Evolutionary conservation across 495 filamentous ascomycete genomes (phyloP).

Genomic region (Immersiella caudata): DNA sequence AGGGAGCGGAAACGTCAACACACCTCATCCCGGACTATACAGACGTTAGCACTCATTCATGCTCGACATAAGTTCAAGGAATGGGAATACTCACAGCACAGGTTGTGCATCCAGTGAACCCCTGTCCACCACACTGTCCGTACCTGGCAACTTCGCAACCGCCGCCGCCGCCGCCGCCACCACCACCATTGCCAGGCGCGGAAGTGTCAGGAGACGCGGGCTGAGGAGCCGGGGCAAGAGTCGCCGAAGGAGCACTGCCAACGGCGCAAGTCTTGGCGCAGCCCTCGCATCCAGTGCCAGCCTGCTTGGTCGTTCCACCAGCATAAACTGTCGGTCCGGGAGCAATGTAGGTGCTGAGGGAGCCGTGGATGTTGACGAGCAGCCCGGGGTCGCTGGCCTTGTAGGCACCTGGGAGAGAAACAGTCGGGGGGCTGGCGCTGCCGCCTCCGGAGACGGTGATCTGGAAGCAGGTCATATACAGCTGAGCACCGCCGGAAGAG

Average conservation of each 20-base stretch:
- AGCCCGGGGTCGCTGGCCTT: slow-evolving; percentile 52
- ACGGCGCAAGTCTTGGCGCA: slow-evolving; percentile 46
- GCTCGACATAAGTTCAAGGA: background rate
- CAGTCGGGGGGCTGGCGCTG: slow-evolving; percentile 41
- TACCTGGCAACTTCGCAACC: slow-evolving; percentile 43
- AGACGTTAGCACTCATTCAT: slow-evolving; percentile 8
- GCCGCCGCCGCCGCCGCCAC: slow-evolving; percentile 25
- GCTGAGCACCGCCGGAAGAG: slow-evolving; percentile 46
- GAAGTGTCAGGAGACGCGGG: background rate
- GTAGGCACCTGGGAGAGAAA: slow-evolving; percentile 54
- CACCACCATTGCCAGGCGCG: background rate
- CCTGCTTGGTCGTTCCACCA: slow-evolving; percentile 41
- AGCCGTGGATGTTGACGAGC: slow-evolving; percentile 51
- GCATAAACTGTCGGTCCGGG: slow-evolving; percentile 48
- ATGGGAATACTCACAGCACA: slow-evolving; percentile 41
- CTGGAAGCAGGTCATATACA: slow-evolving; percentile 58
- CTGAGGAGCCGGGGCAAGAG: slow-evolving; percentile 24
- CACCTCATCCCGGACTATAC: slow-evolving; percentile 32
- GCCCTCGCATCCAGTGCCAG: slow-evolving; percentile 40
- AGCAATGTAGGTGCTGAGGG: slow-evolving; percentile 39
- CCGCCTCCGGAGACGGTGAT: slow-evolving; percentile 42
- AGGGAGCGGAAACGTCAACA: slow-evolving; percentile 21
- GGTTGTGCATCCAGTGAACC: slow-evolving; percentile 47
- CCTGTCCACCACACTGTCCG: slow-evolving; percentile 51
- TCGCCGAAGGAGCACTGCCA: slow-evolving; percentile 36